Evolutionary conservation across 192 early-diverging fungal genomes (phyloP).

Genomic region (Coemansia javaensis): DNA sequence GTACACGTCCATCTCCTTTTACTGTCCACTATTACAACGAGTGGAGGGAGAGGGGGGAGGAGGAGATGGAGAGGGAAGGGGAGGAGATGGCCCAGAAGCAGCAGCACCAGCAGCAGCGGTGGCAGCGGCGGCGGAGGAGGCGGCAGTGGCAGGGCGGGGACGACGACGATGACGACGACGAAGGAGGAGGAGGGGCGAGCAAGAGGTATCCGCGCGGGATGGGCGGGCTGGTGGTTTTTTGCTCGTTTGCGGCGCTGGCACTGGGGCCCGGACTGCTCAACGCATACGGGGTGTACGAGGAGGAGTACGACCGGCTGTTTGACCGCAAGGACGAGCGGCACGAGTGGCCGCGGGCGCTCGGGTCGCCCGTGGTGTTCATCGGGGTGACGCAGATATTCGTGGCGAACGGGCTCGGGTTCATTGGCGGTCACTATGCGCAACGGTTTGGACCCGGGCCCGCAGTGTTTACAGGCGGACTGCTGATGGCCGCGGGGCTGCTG

Average conservation of each 20-base stretch:
- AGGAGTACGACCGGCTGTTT: constrained; percentile 41
- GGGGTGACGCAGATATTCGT: constrained; percentile 43
- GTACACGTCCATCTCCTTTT: too few species aligned
- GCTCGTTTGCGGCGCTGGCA: constrained; percentile 37
- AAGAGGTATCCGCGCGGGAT: constrained; percentile 30
- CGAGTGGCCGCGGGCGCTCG: constrained; percentile 9
- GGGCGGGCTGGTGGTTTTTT: constrained; percentile 40
- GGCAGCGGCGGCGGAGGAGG: too few species aligned
- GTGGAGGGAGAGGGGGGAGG: too few species aligned
- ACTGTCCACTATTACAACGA: too few species aligned
- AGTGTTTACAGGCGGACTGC: constrained; percentile 39
- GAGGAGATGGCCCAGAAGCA: too few species aligned
- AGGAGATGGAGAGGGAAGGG: too few species aligned
- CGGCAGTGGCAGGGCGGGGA: too few species aligned
- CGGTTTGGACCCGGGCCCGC: constrained; percentile 41
- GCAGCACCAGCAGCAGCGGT: too few species aligned
- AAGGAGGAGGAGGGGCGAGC: too few species aligned
- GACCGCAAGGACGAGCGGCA: constrained; percentile 36
- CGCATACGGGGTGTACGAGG: constrained; percentile 47
- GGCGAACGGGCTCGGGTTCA: constrained; percentile 40
- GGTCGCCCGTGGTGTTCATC: constrained; percentile 44
- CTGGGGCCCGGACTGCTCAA: constrained; percentile 43
- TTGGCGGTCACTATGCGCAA: constrained; percentile 26
- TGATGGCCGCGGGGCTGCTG: constrained; percentile 55
- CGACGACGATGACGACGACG: too few species aligned